These are phyloP conservation scores for Phlebiopsis flavidoalba DNA, from an alignment of 768 basidiomycete species.

Conservation along the genomic window DNA sequence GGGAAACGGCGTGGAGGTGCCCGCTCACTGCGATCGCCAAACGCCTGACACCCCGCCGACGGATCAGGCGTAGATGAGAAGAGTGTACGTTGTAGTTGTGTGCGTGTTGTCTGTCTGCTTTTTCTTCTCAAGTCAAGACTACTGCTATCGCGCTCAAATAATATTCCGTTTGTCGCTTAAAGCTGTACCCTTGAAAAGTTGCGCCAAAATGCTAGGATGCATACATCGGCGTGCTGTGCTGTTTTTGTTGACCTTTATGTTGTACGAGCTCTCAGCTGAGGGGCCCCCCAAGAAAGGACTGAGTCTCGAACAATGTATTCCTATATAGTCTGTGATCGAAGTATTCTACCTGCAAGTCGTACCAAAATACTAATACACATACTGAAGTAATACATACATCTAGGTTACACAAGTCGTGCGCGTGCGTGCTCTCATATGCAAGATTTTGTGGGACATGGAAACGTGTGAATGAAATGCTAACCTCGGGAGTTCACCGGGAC, in stretches of 20 bases:
- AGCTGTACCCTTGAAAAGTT: not conserved
- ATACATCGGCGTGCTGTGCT: not conserved
- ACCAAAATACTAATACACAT: not conserved
- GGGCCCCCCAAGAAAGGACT: not conserved
- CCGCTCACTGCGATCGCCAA: not conserved
- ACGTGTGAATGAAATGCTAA: not conserved
- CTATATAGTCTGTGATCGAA: not conserved
- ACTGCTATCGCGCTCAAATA: slow-evolving; percentile 1
- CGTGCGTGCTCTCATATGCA: not conserved
- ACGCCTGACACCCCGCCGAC: not conserved
- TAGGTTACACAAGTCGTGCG: not conserved
- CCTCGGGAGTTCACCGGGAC: not conserved
- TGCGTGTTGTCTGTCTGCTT: not conserved
- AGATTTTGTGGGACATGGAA: too few relatives aligned
- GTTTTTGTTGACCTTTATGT: not conserved
- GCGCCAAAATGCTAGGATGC: not conserved
- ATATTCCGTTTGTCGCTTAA: not conserved
- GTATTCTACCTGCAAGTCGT: not conserved
- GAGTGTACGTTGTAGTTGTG: not conserved
- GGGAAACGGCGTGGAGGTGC: not conserved
- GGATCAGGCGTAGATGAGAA: not conserved
- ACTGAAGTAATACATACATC: not conserved
- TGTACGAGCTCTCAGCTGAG: not conserved
- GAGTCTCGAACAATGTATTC: not conserved
- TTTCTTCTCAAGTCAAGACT: not conserved